Base-by-base conservation (phyloP, 2,329 filamentous ascomycete genomes). In the Microcyclospora pomicola region DNA sequence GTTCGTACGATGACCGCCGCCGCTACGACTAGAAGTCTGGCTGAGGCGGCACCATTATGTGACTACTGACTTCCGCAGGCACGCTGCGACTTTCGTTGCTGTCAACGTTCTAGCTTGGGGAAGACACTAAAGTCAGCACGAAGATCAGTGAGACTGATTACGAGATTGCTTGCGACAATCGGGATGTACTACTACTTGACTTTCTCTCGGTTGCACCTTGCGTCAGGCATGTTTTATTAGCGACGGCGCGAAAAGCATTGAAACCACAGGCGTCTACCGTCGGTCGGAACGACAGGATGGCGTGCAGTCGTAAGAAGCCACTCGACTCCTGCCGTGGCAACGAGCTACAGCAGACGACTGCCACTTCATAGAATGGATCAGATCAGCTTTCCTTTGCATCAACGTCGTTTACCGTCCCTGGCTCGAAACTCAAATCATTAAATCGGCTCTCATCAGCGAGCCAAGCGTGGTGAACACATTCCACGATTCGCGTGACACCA, bases 1-100 rank as follows among this genome's bases (percentile, higher is more conserved):
- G 55, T 44, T 46, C 46, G 45, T 57, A 58, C 49, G 55, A 54
- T 28, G 45, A 49, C 24, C 50, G 52, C 15, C 54, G 52, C 40
- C 55, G 55, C 41, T 58, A 59, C 46, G 53, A 58, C 40, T 58
- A 53, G 44, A 46, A 34, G 39, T 13, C 34, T 12, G 34, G 31
- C 40, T 30, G 37, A 45, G 44, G 47, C 45, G 42, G 37, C 35
- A 34, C 43, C 43, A 38, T 34, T 39, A 39, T 46, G 38, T 44
- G 34, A 36, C 38, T 42, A 44, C 49, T 53, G 44, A 53, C 46
- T 24, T 38, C 41, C 7, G 42, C 42, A 49, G 45, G 43, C 43
- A 39, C 40, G 42, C 40, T 45, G 41, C 35, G 38, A 40, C 36
- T 30, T 37, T 29, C 19, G 41, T 39, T 34, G 34, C 37, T 35